Conservation (phyloP, 1,284 basidiomycete genomes). For the Fistulina hepatica region DNA sequence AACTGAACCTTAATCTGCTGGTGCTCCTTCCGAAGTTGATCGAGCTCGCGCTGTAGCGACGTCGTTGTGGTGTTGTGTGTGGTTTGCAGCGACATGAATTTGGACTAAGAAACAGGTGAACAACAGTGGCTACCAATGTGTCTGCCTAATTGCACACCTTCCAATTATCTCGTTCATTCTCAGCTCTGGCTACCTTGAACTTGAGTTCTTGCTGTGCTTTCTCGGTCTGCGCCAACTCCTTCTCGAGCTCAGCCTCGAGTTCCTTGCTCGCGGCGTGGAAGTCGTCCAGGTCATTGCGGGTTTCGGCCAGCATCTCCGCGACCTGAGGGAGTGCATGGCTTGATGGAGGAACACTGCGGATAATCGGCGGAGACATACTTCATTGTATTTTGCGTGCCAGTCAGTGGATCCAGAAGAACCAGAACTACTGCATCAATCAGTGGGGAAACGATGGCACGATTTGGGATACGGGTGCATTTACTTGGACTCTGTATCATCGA, state of each 20-base stretch:
- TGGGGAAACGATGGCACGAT: constrained; percentile 20
- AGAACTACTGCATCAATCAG: too few species aligned
- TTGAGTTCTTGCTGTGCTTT: constrained; percentile 75
- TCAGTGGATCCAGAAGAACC: constrained; percentile 44
- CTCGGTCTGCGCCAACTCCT: constrained; percentile 80
- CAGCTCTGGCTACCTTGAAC: constrained; percentile 62
- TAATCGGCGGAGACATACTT: constrained; percentile 26
- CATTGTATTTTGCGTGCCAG: constrained; percentile 79
- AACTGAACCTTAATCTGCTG: constrained; percentile 73
- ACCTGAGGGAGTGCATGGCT: constrained; percentile 29
- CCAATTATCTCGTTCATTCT: constrained; percentile 83
- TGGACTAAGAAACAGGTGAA: constrained; percentile 45
- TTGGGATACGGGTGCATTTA: constrained; percentile 21
- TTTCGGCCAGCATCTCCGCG: constrained; percentile 77
- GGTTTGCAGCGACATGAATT: constrained; percentile 84
- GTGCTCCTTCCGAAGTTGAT: constrained; percentile 69
- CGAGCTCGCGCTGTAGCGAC: constrained; percentile 82
- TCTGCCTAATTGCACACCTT: too few species aligned
- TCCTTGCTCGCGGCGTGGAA: constrained; percentile 88
- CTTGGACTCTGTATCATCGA: constrained; percentile 56
- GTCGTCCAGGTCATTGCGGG: constrained; percentile 80
- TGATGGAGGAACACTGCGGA: constrained; percentile 4
- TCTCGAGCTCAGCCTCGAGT: constrained; percentile 86
- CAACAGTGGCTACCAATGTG: constrained; percentile 3
- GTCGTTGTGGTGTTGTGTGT: constrained; percentile 81